phyloP scores from a whole-genome alignment of 495 filamentous ascomycete species.

The Xylaria venustula region DNA sequence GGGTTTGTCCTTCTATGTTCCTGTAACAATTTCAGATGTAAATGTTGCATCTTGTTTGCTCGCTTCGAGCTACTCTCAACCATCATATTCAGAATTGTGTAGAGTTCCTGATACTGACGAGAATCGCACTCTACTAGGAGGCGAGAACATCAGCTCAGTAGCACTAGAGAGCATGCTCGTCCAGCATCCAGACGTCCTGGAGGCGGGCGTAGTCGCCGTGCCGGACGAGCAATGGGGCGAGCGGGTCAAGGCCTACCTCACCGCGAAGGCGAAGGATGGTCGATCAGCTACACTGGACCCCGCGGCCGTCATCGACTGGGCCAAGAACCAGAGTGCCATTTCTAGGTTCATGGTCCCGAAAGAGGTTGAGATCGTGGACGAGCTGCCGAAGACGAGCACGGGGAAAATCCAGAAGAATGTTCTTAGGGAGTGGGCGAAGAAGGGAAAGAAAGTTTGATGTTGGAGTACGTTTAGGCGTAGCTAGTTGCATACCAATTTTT shows the following conservation, averaged over 20 bases:
- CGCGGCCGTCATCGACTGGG: conserved; percentile 81
- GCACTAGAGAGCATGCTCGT: conserved; percentile 91
- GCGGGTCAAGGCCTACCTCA: conserved; percentile 89
- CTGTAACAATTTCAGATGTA: no score
- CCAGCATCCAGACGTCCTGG: conserved; percentile 82
- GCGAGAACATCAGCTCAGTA: conserved; percentile 95
- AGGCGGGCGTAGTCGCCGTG: conserved; percentile 88
- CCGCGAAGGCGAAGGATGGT: conserved; percentile 52
- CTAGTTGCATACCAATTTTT: neutral
- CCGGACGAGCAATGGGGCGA: conserved; percentile 93
- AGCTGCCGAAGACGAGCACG: conserved; percentile 94
- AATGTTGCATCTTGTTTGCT: neutral
- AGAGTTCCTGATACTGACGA: neutral
- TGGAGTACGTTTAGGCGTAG: neutral
- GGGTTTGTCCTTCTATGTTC: no score
- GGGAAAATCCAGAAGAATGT: conserved; percentile 97
- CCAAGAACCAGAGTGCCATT: conserved; percentile 71
- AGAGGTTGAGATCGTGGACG: conserved; percentile 83
- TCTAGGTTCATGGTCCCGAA: conserved; percentile 94
- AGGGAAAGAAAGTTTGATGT: conserved; percentile 23
- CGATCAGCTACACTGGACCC: conserved; percentile 51
- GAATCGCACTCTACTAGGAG: conserved; percentile 51
- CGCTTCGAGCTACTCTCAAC: no score
- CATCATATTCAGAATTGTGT: neutral
- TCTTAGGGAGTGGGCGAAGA: conserved; percentile 80